Base-by-base conservation (phyloP, 2,329 filamentous ascomycete species). In the Ilyonectria destructans region DNA sequence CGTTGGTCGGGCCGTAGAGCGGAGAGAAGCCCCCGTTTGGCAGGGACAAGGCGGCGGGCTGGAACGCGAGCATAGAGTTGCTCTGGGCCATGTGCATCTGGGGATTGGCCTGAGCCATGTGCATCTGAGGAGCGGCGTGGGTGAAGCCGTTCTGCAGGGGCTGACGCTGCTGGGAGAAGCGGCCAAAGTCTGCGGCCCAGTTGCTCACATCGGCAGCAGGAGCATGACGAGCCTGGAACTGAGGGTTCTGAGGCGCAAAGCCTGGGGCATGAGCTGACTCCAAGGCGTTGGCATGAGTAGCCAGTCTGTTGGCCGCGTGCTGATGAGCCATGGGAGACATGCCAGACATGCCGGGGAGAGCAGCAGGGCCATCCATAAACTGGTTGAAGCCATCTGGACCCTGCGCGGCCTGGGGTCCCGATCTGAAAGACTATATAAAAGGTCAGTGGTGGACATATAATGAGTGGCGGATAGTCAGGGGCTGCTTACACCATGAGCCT, bases 101-200 rank as follows among this genome's bases (percentile, higher is more conserved):
- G 21, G 73, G 59, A 12, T 70, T 60, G 13, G 71, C 64, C n/a
- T 75, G 76, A 6, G 31, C 17, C 43, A 55, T 63, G 56, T 76
- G 77, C 63, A 75, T 69, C 13, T 75, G 72, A 23, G 73, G 59
- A 12, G 70, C 58, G 12, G 71, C 64, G 17, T 75, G 76, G 4
- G 31, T 10, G 31, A 55, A 58, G 56, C 61, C 65, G 13, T 68
- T 63, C 29, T 77, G 71, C 9, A 69, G 64, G 35, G 72, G 68
- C 55, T 71, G 72, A 43, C 70, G 69, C 26, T 77, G 78, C 54
- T 76, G 79, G 17, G 78, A 61, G 70, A 80, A 81, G 21, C 79
- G 80, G 31, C 65, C 71, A 37, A 83, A 83, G 69, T 83, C 81
- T 45, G 81, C 76, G 2, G 81, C 80, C 81, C 81, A 83, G 74